Base-by-base conservation (phyloP, 371 early-diverging fungal species). In the Entomophthora muscae region DNA sequence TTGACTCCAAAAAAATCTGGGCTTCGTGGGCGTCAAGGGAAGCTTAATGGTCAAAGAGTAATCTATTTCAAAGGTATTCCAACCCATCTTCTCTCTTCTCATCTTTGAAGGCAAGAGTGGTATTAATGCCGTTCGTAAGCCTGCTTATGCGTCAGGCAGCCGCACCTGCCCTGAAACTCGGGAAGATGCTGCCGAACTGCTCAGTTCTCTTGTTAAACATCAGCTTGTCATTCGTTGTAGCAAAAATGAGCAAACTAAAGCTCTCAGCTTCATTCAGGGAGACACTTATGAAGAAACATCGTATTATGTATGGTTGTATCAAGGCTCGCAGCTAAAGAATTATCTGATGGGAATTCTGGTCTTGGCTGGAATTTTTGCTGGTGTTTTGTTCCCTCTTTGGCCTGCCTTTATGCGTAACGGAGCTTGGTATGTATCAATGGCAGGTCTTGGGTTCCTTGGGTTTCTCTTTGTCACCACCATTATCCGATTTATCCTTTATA, bases 311-410 rank as follows among this genome's bases (percentile, higher is more conserved):
- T 99, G 95, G 98, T 76, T 91, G 13, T 93, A 91, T 71, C 93
- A 98, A 72, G 92, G 91, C 22, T 86, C 91, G 10, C 87, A 85
- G 72, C 65, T 86, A 57, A 75, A 78, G 69, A 76, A 80, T 42
- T 83, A 85, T 57, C 69, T 95, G 52, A 82, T 90, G 53, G 91
- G 90, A 17, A 72, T 82, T 17, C 81, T 76, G 3, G 73, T 98
- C 26, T 77, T 98, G 23, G 70, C 79, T 7, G 71, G 88, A 23
- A 85, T 89, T 23, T 78, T 98, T 51, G 86, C 89, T 1, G 90
- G 90, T 33, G 98, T 97, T 51, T 81, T 99, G 84, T 99, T 96
- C 83, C 96, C 97, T 53, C 83, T 99, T 10, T 99, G 98, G 98
- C 99, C 99, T 1, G 71, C 79, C 17, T 71, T 78, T 23, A 72